phyloP scores from a whole-genome alignment of 768 basidiomycete species.

The Tulasnella sp. region DNA sequence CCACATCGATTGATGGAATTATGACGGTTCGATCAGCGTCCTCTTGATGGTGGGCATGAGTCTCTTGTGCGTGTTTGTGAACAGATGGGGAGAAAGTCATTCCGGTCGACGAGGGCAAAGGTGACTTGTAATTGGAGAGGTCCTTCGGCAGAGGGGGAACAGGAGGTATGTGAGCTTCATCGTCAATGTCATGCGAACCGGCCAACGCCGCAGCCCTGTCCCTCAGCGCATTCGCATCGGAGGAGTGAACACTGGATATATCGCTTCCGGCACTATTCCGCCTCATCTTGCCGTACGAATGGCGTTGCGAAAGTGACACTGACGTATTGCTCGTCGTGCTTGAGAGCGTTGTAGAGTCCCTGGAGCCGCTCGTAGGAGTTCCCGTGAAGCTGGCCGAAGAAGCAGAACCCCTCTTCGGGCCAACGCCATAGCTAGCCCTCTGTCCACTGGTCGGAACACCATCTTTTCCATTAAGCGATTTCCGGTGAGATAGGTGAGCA shows the following conservation, averaged over 20 bases:
- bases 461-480: constrained; percentile 34
- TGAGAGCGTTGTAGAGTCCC: constrained; percentile 85
- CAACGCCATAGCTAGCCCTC: constrained; percentile 27
- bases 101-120: constrained; percentile 56
- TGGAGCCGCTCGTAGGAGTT: constrained; percentile 68
- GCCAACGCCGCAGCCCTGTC: constrained; percentile 70
- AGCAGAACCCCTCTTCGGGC: constrained; percentile 77
- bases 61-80: constrained; percentile 20
- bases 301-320: constrained; percentile 69
- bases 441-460: constrained; percentile 21
- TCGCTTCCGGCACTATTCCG: constrained; percentile 90
- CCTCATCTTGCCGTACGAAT: constrained; percentile 66
- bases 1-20: constrained; percentile 35
- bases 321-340: constrained; percentile 78
- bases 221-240: constrained; percentile 61
- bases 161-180: constrained; percentile 78
- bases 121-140: constrained; percentile 73
- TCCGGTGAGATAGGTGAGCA: constrained; percentile 24
- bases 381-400: constrained; percentile 86
- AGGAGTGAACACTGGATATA: constrained; percentile 72
- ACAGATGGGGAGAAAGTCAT: constrained; percentile 52
- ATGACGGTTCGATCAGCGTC: constrained; percentile 53
- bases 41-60: constrained; percentile 44
- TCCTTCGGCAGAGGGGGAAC: constrained; percentile 94
- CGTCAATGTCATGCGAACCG: constrained; percentile 55